A percentile compares a stretch with the other conserved stretches of the same genome.
These are phyloP conservation scores for Globisporangium ultimum DNA, from an alignment of 352 stramenopile genomes.

Conservation along the genomic window DNA sequence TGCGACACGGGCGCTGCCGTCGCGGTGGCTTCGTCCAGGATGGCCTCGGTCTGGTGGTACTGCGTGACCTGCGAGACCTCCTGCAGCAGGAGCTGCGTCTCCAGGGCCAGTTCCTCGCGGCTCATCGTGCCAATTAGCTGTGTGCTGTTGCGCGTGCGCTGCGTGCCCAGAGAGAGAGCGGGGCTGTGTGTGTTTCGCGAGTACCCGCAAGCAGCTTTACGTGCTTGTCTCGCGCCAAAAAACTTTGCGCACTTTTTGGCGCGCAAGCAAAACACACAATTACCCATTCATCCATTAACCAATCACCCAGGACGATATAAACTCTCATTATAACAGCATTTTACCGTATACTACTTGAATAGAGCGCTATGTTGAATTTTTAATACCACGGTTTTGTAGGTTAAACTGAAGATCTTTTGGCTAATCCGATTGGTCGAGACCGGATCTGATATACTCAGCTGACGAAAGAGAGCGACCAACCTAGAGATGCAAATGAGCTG, in stretches of 20 bases:
- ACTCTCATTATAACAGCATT: background rate
- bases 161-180: background rate
- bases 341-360: background rate
- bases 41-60: conserved; percentile 26
- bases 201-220: no score
- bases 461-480: background rate
- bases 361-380: background rate
- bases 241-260: background rate
- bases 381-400: background rate
- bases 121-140: conserved; percentile 19
- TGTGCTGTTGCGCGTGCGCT: background rate
- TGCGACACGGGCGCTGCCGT: conserved; percentile 30
- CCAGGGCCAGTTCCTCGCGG: conserved; percentile 56
- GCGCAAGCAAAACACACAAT: background rate
- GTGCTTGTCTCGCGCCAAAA: background rate
- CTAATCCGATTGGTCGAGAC: no score
- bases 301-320: background rate
- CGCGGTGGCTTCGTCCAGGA: conserved; percentile 21
- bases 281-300: background rate
- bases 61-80: conserved; percentile 59
- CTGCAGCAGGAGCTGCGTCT: conserved; percentile 80
- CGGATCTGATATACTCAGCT: background rate
- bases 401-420: background rate
- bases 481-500: no score
- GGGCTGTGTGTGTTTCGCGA: background rate